phyloP scores from a whole-genome alignment of 2,329 filamentous ascomycete species.

The Ophiostoma novo-ulmi region DNA sequence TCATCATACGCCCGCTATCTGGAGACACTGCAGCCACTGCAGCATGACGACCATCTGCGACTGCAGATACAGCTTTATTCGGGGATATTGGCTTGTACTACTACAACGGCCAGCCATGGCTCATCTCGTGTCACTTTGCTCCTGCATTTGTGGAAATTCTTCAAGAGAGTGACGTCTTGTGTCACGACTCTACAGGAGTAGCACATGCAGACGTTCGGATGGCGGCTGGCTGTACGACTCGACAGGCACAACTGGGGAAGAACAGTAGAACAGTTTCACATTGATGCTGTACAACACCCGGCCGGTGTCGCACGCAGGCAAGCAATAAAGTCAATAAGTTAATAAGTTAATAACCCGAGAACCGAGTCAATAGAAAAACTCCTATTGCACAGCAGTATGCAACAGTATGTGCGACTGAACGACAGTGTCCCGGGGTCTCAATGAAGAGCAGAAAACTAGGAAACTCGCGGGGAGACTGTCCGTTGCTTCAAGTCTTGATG shows the following conservation, averaged over 20 bases:
- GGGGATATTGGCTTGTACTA: background rate
- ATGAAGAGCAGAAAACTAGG: too few species aligned
- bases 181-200: background rate
- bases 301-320: background rate
- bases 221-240: background rate
- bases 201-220: background rate
- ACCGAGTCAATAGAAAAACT: background rate
- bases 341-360: background rate
- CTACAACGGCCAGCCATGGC: background rate
- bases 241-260: background rate
- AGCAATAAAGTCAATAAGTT: background rate
- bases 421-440: too few species aligned
- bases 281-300: background rate
- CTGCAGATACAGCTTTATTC: too few species aligned
- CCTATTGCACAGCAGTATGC: background rate
- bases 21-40: too few species aligned
- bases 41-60: background rate
- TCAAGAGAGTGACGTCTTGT: background rate
- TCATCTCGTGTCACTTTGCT: background rate
- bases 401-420: background rate
- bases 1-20: background rate
- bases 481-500: too few species aligned
- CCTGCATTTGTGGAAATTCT: too few species aligned
- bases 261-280: background rate
- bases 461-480: too few species aligned